Percentiles rank a stretch among this genome's conserved stretches.
Evolutionary conservation across 202 grass and related monocot species (phyloP).

Genomic region (Carex arenaria): DNA sequence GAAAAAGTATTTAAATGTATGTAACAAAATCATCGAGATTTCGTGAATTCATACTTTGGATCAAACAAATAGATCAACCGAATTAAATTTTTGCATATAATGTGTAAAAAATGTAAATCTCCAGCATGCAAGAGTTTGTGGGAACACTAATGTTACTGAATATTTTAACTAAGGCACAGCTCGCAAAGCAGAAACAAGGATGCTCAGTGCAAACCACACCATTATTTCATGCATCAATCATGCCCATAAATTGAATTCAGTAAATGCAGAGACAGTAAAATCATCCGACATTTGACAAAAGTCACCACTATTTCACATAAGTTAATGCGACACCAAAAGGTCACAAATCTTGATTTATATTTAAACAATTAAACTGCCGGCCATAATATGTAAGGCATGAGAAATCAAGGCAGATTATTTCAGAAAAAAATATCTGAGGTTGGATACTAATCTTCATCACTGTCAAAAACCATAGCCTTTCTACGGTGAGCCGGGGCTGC

Average conservation of each 20-base stretch:
- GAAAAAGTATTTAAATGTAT: background rate
- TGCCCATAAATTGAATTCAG: background rate
- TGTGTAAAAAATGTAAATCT: background rate
- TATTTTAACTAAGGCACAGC: background rate
- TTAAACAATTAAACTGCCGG: background rate
- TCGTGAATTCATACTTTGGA: background rate
- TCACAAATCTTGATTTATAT: background rate
- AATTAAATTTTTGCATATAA: background rate
- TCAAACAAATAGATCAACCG: background rate
- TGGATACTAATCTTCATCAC: constrained; percentile 59
- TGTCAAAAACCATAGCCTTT: constrained; percentile 70
- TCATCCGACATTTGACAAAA: background rate
- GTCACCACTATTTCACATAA: background rate
- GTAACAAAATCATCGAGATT: background rate
- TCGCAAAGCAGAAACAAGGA: background rate
- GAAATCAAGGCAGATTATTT: background rate
- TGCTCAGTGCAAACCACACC: background rate
- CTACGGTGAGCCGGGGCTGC: constrained; percentile 40
- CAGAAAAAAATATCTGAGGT: background rate
- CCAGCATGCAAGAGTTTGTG: background rate
- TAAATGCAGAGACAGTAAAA: background rate
- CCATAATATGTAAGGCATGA: background rate
- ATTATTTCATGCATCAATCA: background rate
- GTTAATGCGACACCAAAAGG: background rate
- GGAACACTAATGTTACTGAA: background rate